Evolutionary conservation across 1,284 basidiomycete genomes (phyloP).

Genomic region (Heterobasidion annosum): DNA sequence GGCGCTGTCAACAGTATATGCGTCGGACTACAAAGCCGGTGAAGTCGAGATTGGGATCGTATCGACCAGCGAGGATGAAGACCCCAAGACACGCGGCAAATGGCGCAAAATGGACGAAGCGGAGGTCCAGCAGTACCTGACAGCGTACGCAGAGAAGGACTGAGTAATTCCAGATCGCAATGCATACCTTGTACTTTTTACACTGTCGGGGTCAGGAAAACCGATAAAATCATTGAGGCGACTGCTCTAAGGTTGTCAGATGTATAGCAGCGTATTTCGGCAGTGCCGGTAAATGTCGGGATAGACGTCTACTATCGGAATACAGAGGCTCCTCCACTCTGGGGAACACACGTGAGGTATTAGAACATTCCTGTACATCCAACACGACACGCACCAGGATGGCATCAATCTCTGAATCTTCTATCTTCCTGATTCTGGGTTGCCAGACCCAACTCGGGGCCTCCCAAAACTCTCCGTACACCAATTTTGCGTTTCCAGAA

Average conservation of each 20-base stretch:
- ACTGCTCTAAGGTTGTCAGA: neutral
- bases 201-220: too few relatives aligned
- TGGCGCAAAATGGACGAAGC: slow-evolving; percentile 82
- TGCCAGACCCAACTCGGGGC: slow-evolving; percentile 67
- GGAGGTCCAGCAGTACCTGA: slow-evolving; percentile 80
- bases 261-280: neutral
- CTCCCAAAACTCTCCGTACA: slow-evolving; percentile 63
- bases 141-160: slow-evolving; percentile 93
- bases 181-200: neutral
- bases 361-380: neutral
- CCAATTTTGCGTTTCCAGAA: slow-evolving; percentile 8
- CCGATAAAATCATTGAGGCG: neutral
- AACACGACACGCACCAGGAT: slow-evolving; percentile 52
- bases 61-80: slow-evolving; percentile 63
- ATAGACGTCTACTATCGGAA: too few relatives aligned
- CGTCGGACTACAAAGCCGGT: slow-evolving; percentile 91
- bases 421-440: slow-evolving; percentile 41
- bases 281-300: neutral
- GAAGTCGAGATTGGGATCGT: slow-evolving; percentile 86
- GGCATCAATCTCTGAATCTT: slow-evolving; percentile 71
- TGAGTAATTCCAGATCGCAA: slow-evolving; percentile 22
- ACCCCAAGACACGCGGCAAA: slow-evolving; percentile 53
- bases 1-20: slow-evolving; percentile 86
- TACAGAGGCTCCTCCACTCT: too few relatives aligned
- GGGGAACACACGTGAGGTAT: neutral